Evolutionary conservation across 2,329 filamentous ascomycete species (phyloP), one percentile per base, ranked within the genome.

Genomic region (Colletotrichum camelliae): DNA sequence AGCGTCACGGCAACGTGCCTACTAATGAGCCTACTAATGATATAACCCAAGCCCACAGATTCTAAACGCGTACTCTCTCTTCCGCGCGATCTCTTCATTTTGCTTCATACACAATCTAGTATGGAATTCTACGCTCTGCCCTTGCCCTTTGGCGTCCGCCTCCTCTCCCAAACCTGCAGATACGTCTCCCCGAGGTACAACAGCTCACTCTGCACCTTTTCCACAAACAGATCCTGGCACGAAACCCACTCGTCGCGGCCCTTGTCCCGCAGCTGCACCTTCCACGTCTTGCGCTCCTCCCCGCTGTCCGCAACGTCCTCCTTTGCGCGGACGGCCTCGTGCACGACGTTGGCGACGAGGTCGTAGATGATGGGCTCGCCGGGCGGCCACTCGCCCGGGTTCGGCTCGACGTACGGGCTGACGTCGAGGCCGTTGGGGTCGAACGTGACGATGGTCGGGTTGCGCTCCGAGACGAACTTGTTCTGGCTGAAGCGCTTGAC

Each of bases 401-500:
- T 95, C 0, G 96, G 96, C 86, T 98, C 95, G 15, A 98, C 95
- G 81, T 97, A 98, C 0, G 96, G 96, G 7, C 93, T 90, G 88
- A 98, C 93, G 83, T 99, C 96, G 10, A 99, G 91, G 57, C 93
- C 82, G 76, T 93, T 91, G 6, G 95, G 94, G 78, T 96, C 95
- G 84, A 98, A 99, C 0, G 96, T 98, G 78, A 99, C 97, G 81
- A 99, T 99, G 12, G 97, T 99, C 1, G 96, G 97, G 84, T 99
- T 99, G 67, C 97, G 94, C 86, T 98, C 96, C 3, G 94, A 92
- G 24, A 99, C 95, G 82, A 99, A 99, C 84, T 98, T 98, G 88
- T 99, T 99, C 79, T 94, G 93, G 79, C 93, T 95, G 89, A 99
- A 99, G 80, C 97, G 95, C 87, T 98, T 98, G 87, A 98, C 93